Percentiles rank a stretch among this genome's conserved stretches.
phyloP scores from a whole-genome alignment of 2,329 filamentous ascomycete genomes.

The Cladorrhinum sp. region DNA sequence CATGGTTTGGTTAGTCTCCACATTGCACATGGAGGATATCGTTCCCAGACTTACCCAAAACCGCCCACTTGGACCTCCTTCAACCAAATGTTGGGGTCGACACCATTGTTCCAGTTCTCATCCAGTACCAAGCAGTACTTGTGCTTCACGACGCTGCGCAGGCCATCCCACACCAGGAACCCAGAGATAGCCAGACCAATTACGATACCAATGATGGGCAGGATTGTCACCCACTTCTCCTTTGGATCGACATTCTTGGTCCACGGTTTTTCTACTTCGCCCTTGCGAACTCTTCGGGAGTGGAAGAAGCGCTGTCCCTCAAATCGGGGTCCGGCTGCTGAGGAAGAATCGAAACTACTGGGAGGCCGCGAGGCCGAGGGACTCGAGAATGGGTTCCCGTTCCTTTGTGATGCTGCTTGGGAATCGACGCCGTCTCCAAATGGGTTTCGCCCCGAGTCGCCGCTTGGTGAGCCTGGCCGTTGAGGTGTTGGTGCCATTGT shows the following conservation, averaged over 20 bases:
- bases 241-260: slow-evolving; percentile 67
- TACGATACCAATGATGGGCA: slow-evolving; percentile 69
- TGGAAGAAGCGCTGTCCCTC: slow-evolving; percentile 62
- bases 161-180: slow-evolving; percentile 72
- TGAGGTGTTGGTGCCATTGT: slow-evolving; percentile 40
- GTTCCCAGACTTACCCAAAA: slow-evolving; percentile 59
- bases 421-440: slow-evolving; percentile 41
- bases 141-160: slow-evolving; percentile 68
- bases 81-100: slow-evolving; percentile 63
- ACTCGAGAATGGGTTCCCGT: slow-evolving; percentile 46
- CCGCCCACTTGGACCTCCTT: slow-evolving; percentile 74
- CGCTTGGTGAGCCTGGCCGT: slow-evolving; percentile 43
- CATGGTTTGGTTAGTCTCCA: slow-evolving; percentile 3
- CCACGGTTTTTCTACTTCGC: slow-evolving; percentile 75
- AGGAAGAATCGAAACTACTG: slow-evolving; percentile 48
- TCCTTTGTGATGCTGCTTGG: slow-evolving; percentile 35
- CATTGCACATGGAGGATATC: neutral
- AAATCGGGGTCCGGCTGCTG: slow-evolving; percentile 36
- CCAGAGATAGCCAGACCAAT: slow-evolving; percentile 66
- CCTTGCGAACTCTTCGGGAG: slow-evolving; percentile 69
- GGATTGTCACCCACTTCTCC: slow-evolving; percentile 83
- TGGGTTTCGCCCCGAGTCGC: slow-evolving; percentile 38
- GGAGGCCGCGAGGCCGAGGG: slow-evolving; percentile 44
- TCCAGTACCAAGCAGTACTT: slow-evolving; percentile 67
- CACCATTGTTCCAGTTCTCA: slow-evolving; percentile 60